phyloP scores from a whole-genome alignment of 2,329 filamentous ascomycete genomes.

The Sporothrix pseudoabietina region DNA sequence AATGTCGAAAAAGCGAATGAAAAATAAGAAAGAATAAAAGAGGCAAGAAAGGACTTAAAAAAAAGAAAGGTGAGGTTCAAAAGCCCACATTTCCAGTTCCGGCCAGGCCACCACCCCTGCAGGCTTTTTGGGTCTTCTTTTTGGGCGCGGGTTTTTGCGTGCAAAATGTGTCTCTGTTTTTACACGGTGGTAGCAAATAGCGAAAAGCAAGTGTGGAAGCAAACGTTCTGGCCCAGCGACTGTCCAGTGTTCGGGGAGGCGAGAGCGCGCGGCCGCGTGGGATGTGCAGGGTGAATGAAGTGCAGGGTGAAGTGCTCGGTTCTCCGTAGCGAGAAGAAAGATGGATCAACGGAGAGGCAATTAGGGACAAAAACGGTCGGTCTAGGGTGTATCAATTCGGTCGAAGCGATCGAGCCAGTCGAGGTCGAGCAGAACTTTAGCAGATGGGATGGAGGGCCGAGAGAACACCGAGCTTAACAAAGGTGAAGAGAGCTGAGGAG shows the following conservation, averaged over 20 bases:
- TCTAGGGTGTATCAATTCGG: constrained; percentile 11
- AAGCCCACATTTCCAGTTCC: constrained; percentile 29
- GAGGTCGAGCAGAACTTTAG: background rate
- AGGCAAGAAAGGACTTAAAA: background rate
- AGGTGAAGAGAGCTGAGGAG: background rate
- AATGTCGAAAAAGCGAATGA: background rate
- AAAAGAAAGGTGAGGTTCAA: background rate
- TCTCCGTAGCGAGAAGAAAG: background rate
- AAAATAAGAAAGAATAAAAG: background rate
- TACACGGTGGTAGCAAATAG: background rate
- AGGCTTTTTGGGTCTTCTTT: background rate
- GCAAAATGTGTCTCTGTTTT: constrained; percentile 23
- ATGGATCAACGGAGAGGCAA: constrained; percentile 9
- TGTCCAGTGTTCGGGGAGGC: background rate
- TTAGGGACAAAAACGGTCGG: constrained; percentile 3
- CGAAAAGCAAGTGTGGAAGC: background rate
- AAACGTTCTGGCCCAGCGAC: constrained; percentile 14
- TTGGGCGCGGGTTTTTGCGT: background rate
- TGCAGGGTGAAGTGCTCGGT: constrained; percentile 10
- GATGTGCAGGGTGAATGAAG: constrained; percentile 13
- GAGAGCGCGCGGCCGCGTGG: constrained; percentile 21
- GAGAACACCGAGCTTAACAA: background rate
- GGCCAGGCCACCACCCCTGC: constrained; percentile 24
- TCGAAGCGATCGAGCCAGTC: background rate
- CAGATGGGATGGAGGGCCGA: background rate